Evolutionary conservation across 768 basidiomycete genomes (phyloP).

Genomic region (Leucocoprinus birnbaumii): DNA sequence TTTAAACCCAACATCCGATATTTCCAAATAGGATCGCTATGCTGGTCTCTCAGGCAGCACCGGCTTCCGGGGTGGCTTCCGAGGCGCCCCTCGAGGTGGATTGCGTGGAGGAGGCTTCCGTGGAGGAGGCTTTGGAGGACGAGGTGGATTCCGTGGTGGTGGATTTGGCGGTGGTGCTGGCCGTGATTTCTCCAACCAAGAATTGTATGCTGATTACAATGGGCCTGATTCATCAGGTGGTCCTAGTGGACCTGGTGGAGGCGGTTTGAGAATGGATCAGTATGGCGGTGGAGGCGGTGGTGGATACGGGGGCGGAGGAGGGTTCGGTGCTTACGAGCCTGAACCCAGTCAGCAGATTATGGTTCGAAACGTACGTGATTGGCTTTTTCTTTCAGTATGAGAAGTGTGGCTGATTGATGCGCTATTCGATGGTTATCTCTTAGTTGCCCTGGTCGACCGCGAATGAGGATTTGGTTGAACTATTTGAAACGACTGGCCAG

Average conservation of each 20-base stretch:
- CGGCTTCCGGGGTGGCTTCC: conserved; percentile 59
- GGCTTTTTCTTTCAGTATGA: neutral
- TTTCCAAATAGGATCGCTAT: conserved; percentile 67
- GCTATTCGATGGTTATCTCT: neutral
- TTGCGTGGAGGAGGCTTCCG: conserved; percentile 21
- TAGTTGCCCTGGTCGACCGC: conserved; percentile 99
- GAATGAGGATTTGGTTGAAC: conserved; percentile 95
- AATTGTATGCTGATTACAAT: conserved; percentile 90
- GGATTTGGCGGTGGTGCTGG: conserved; percentile 57
- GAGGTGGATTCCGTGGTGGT: conserved; percentile 56
- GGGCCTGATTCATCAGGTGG: conserved; percentile 75
- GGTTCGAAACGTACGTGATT: conserved; percentile 90
- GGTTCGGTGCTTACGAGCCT: conserved; percentile 44
- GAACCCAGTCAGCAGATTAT: conserved; percentile 97
- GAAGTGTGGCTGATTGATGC: neutral
- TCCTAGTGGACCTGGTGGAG: conserved; percentile 28
- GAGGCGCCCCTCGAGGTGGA: conserved; percentile 30
- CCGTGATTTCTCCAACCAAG: conserved; percentile 82
- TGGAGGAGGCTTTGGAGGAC: conserved; percentile 50
- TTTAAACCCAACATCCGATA: neutral
- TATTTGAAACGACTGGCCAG: conserved; percentile 96
- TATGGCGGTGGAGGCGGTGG: conserved; percentile 28
- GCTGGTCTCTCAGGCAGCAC: conserved; percentile 78
- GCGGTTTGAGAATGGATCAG: conserved; percentile 34
- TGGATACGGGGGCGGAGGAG: conserved; percentile 32